phyloP scores from a whole-genome alignment of 305 asterid genomes.

The Solanum hybrid region DNA sequence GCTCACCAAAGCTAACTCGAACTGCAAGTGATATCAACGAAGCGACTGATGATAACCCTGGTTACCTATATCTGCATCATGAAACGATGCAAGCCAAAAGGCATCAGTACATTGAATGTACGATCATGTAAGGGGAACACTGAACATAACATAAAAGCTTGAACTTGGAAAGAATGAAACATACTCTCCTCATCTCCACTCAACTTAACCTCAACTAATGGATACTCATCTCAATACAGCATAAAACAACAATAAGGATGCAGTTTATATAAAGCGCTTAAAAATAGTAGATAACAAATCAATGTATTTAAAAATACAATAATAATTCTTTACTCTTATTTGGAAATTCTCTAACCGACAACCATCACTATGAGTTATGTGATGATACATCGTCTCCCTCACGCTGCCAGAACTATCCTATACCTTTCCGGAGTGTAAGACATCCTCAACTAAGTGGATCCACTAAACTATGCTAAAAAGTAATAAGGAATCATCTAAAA shows the following conservation, averaged over 20 bases:
- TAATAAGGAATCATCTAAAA: too few relatives aligned
- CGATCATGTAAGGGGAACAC: not conserved
- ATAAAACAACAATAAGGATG: not conserved
- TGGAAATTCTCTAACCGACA: not conserved
- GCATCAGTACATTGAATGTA: not conserved
- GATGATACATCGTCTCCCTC: not conserved
- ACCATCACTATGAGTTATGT: not conserved
- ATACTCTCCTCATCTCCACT: not conserved
- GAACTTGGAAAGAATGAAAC: not conserved
- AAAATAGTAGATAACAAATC: not conserved
- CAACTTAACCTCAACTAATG: not conserved
- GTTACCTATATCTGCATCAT: not conserved
- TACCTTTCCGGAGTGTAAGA: not conserved
- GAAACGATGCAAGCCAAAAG: not conserved
- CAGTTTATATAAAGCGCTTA: too few relatives aligned
- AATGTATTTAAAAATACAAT: not conserved
- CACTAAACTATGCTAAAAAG: not conserved
- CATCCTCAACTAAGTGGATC: not conserved
- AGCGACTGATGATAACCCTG: not conserved
- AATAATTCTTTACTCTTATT: not conserved
- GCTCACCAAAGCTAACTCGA: not conserved
- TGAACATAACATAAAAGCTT: not conserved
- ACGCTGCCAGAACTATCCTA: not conserved
- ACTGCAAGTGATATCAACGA: not conserved
- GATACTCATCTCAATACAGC: not conserved